Conservation (phyloP, 2,329 filamentous ascomycete species). For the Fusarium guadeloupense region DNA sequence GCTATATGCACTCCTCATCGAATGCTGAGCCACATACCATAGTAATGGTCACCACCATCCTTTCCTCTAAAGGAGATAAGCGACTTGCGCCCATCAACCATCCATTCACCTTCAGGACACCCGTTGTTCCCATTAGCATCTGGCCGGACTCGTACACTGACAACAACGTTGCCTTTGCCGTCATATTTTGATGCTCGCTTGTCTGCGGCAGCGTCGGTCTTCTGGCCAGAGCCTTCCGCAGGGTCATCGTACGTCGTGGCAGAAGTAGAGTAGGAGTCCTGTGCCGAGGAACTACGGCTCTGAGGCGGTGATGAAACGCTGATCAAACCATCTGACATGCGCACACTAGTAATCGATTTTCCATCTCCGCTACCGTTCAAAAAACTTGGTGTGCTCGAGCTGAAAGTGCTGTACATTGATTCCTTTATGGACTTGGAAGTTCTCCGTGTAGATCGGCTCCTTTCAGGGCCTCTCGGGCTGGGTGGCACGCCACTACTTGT, state of each 20-base stretch:
- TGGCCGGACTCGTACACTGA: conserved; percentile 92
- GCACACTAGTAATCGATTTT: conserved; percentile 73
- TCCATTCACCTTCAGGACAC: conserved; percentile 82
- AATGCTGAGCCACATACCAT: conserved; percentile 68
- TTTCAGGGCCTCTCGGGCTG: conserved; percentile 66
- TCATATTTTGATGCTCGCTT: conserved; percentile 69
- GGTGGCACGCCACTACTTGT: conserved; percentile 67
- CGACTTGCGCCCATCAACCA: conserved; percentile 85
- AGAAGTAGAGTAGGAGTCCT: conserved; percentile 91
- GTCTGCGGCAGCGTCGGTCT: conserved; percentile 47
- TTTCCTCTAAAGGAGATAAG: conserved; percentile 85
- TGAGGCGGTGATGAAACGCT: conserved; percentile 85
- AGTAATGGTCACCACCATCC: conserved; percentile 91
- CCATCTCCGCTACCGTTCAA: conserved; percentile 82
- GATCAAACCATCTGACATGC: conserved; percentile 78
- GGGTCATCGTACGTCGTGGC: conserved; percentile 88
- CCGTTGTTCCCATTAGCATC: conserved; percentile 73
- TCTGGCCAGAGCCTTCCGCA: conserved; percentile 61
- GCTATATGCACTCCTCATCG: conserved; percentile 4
- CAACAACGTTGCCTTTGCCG: conserved; percentile 91
- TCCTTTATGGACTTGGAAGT: conserved; percentile 64
- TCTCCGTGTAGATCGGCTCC: conserved; percentile 58
- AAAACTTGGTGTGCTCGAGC: conserved; percentile 71
- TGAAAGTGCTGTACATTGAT: conserved; percentile 60
- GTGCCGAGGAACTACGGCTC: conserved; percentile 89